Base-by-base conservation (phyloP, 768 basidiomycete species). In the Amylocystis lapponica region DNA sequence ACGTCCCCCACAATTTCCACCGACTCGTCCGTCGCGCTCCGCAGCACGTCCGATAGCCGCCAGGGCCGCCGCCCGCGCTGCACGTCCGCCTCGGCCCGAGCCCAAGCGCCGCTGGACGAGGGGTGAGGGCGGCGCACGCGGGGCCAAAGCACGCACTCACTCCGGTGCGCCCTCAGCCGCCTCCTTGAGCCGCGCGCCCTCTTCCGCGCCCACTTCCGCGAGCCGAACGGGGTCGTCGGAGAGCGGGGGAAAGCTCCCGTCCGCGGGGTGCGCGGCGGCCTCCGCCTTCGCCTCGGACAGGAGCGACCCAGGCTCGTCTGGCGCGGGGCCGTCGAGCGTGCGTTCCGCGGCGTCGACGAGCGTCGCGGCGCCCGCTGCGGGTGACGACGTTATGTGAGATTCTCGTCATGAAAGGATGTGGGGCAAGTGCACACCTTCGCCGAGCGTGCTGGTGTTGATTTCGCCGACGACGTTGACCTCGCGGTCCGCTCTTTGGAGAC, bases 1-100 rank as follows among this genome's bases (percentile, higher is more conserved):
- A 54, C 50, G 27, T 56, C 50, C 9, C 54, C 46, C 27, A 56
- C 43, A 36, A 56, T 54, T 45, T 56, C 43, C 20, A 55, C 50
- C 16, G 53, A 54, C 26, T 60, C 56, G 13, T 40, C 47, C 34
- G 56, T 57, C 41, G 54, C 55, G 17, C 26, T 47, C 34, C 57
- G 44, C 31, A 27, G 36, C 41, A 56, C 46, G 10, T 17, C 23
- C 4, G 43, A 43, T 9, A 36, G n/a, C n/a, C n/a, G n/a, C n/a
- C n/a, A n/a, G n/a, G n/a, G n/a, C n/a, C n/a, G n/a, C n/a, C n/a
- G n/a, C n/a, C n/a, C n/a, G n/a, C n/a, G n/a, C n/a, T n/a, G n/a
- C n/a, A n/a, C n/a, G n/a, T n/a, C n/a, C n/a, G n/a, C n/a, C n/a
- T n/a, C n/a, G n/a, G n/a, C n/a, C n/a, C n/a, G n/a, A n/a, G n/a